phyloP scores from a whole-genome alignment of 75 land plant genomes.

The Sequoiadendron giganteum region DNA sequence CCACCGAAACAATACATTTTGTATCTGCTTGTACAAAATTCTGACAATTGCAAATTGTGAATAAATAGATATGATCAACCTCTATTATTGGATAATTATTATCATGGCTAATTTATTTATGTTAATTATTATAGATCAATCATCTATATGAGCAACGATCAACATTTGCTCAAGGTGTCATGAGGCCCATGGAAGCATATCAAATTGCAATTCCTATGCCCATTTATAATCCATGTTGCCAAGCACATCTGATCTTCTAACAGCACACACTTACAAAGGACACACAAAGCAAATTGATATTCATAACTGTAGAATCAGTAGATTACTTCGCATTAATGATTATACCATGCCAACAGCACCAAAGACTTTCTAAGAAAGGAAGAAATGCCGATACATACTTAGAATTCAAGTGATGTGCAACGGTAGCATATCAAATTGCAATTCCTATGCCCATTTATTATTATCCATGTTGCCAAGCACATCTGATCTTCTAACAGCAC shows the following conservation, averaged over 20 bases:
- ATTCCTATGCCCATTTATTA: neutral
- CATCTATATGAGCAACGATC: neutral
- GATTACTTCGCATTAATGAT: neutral
- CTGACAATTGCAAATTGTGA: neutral
- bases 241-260: neutral
- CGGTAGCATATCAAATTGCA: neutral
- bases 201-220: neutral
- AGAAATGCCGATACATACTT: no score
- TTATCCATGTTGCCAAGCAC: neutral
- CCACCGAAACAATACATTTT: no score
- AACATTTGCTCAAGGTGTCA: neutral
- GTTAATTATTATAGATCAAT: neutral
- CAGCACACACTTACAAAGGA: neutral
- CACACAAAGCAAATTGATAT: neutral
- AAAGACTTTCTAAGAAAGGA: slow-evolving; percentile 20
- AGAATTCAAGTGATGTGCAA: no score
- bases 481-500: neutral
- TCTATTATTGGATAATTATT: neutral
- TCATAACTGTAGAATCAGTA: neutral
- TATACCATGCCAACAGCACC: slow-evolving; percentile 31
- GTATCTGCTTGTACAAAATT: neutral
- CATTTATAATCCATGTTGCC: neutral
- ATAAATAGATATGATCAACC: neutral
- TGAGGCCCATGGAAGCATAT: neutral
- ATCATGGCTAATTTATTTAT: neutral